Conservation (phyloP, 139 green algal genomes). For the Tetraselmis striata region DNA sequence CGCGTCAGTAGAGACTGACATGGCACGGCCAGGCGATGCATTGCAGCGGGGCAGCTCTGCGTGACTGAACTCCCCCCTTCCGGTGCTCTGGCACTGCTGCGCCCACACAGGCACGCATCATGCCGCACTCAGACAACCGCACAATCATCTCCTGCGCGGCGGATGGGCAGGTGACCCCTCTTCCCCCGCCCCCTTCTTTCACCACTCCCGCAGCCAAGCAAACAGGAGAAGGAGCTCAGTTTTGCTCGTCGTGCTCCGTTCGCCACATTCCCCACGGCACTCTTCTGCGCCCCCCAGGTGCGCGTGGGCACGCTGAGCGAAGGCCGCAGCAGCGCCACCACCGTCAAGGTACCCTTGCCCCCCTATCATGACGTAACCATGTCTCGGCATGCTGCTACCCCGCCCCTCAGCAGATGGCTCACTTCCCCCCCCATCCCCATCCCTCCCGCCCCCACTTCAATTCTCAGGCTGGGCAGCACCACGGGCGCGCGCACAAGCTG, state of each 20-base stretch:
- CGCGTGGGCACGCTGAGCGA: not conserved
- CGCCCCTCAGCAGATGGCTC: too few relatives aligned
- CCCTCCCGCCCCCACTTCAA: too few relatives aligned
- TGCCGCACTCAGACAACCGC: constrained; percentile 32
- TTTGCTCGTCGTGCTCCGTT: too few relatives aligned
- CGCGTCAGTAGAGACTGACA: too few relatives aligned
- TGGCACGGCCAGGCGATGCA: too few relatives aligned
- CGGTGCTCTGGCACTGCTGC: constrained; percentile 23
- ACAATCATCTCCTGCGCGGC: constrained; percentile 47
- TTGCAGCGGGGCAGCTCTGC: not conserved
- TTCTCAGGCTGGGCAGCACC: constrained; percentile 12
- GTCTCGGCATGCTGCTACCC: not conserved
- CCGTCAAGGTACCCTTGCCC: not conserved
- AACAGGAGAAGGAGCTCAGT: too few relatives aligned
- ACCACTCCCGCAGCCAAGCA: too few relatives aligned
- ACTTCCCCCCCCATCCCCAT: too few relatives aligned
- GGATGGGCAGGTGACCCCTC: constrained; percentile 34
- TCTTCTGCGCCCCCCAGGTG: too few relatives aligned
- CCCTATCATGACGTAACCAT: not conserved
- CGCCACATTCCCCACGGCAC: too few relatives aligned
- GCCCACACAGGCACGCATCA: constrained; percentile 23
- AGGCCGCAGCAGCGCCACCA: not conserved
- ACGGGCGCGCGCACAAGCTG: constrained; percentile 45
- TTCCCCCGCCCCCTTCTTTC: too few relatives aligned
- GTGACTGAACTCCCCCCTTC: constrained; percentile 11